Evolutionary conservation across 192 early-diverging fungal genomes (phyloP).

Genomic region (Paraglomus brasilianum): DNA sequence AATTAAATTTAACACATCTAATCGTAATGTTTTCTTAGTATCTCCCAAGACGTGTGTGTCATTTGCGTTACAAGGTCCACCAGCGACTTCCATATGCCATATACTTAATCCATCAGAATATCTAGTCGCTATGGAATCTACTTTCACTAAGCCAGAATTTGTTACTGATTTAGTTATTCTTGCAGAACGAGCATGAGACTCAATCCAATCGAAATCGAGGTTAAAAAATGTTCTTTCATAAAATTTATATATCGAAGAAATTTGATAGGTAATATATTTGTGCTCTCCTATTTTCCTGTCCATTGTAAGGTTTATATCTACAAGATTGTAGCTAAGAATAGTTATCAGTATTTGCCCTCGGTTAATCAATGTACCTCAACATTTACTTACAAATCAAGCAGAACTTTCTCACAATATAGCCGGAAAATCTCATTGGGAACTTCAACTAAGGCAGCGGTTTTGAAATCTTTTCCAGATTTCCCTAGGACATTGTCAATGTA

Average conservation of each 20-base stretch:
- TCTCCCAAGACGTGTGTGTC: constrained; percentile 8
- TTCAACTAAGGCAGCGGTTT: constrained; percentile 13
- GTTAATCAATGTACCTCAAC: not conserved
- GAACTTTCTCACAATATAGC: constrained; percentile 32
- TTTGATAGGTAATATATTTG: constrained; percentile 24
- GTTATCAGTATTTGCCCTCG: not conserved
- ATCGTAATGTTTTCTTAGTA: constrained; percentile 25
- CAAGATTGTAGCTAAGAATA: constrained; percentile 21
- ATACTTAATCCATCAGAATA: constrained; percentile 8
- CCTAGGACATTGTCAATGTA: constrained; percentile 20
- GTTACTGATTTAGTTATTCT: constrained; percentile 19
- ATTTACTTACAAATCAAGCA: constrained; percentile 27
- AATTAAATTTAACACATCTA: constrained; percentile 32
- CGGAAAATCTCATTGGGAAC: constrained; percentile 14
- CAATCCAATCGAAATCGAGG: constrained; percentile 23
- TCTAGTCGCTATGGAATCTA: constrained; percentile 18
- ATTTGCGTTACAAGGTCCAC: constrained; percentile 5
- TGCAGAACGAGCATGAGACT: constrained; percentile 2
- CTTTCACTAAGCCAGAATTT: constrained; percentile 19
- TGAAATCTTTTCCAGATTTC: constrained; percentile 16
- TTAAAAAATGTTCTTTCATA: constrained; percentile 26
- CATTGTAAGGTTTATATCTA: constrained; percentile 28
- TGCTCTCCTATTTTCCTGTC: constrained; percentile 24
- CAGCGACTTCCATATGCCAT: constrained; percentile 18
- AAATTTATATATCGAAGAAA: constrained; percentile 24